Percentiles rank a stretch among this genome's conserved stretches.
phyloP scores from a whole-genome alignment of 208 protist species.

The Phytomonas francai region DNA sequence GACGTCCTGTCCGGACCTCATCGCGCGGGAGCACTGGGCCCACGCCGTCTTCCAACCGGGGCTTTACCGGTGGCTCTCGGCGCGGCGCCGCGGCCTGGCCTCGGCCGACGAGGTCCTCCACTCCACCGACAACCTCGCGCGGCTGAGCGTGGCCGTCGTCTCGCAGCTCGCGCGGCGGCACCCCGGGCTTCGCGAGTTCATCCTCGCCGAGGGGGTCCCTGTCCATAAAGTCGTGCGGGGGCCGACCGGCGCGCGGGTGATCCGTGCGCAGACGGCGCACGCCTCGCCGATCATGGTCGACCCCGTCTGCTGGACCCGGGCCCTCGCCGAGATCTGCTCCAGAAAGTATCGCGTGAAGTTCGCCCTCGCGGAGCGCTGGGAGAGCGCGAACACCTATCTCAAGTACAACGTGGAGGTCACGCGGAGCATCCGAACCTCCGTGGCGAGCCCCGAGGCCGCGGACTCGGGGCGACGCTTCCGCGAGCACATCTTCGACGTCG shows the following conservation, averaged over 20 bases:
- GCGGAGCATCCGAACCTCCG: constrained; percentile 46
- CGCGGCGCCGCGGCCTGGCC: constrained; percentile 24
- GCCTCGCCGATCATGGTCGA: constrained; percentile 51
- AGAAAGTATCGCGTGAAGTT: constrained; percentile 55
- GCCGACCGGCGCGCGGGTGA: constrained; percentile 1
- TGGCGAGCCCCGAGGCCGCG: constrained; percentile 15
- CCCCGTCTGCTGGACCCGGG: constrained; percentile 63
- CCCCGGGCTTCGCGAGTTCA: constrained; percentile 40
- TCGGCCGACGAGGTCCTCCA: constrained; percentile 41
- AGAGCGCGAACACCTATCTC: constrained; percentile 43
- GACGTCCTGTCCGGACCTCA: constrained; percentile 40
- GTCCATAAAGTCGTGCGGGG: constrained; percentile 8
- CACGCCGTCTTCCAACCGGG: constrained; percentile 45
- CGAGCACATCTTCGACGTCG: constrained; percentile 53
- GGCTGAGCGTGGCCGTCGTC: constrained; percentile 50
- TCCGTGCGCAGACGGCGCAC: constrained; percentile 36
- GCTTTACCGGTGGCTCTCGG: constrained; percentile 65
- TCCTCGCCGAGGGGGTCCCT: constrained; percentile 22
- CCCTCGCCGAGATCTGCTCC: constrained; percentile 41
- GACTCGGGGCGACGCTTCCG: neutral
- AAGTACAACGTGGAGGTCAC: constrained; percentile 56
- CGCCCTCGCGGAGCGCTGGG: constrained; percentile 36
- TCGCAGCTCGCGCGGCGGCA: constrained; percentile 39
- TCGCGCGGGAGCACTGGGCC: constrained; percentile 41
- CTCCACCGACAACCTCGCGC: constrained; percentile 70